Base-by-base conservation (phyloP, 2,329 filamentous ascomycete genomes). In the Ciborinia camelliae region DNA sequence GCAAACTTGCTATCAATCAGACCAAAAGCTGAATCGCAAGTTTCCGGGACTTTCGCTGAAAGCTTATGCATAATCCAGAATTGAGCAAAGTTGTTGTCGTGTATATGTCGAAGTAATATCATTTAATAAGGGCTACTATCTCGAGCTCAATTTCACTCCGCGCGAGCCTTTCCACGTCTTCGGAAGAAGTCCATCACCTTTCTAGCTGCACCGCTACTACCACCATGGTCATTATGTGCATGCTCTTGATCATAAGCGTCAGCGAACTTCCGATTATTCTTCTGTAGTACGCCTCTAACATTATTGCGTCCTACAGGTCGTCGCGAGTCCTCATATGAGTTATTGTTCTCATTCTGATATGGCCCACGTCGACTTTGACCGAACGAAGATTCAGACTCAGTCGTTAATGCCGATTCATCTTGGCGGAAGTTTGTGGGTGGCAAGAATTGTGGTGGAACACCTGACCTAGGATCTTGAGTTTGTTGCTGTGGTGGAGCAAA, bases 131-230 rank as follows among this genome's bases (percentile, higher is more conserved):
- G 3, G 32, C 14, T 14, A 9, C 30, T n/a, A 62, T 62, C 47
- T 52, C 37, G n/a, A 62, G 37, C 39, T 23, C 23, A 50, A 26
- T 62, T 63, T 63, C 62, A 63, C 45, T 65, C 65, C 14, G 66
- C 70, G 23, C 73, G 65, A 90, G 82, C 71, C 88, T 91, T 79
- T 89, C 90, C 91, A 75, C 93, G 86, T 76, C 93, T 85, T 72
- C 95, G 85, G 81, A 99, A 99, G 78, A 98, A 97, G 79, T 99
- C 94, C 93, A 99, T 98, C 47, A 99, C 95, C 75, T 92, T 88
- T 76, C 93, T 89, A 18, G 93, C 92, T 3, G 92, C 90, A 64
- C 91, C 91, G 69, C 88, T 94, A 76, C 90, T 96, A 52, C 94
- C 94, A 39, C 88, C 88, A 60, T 75, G 71, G 73, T 92, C 88